Conservation (phyloP, 345 rosid species). For the Acer negundo region DNA sequence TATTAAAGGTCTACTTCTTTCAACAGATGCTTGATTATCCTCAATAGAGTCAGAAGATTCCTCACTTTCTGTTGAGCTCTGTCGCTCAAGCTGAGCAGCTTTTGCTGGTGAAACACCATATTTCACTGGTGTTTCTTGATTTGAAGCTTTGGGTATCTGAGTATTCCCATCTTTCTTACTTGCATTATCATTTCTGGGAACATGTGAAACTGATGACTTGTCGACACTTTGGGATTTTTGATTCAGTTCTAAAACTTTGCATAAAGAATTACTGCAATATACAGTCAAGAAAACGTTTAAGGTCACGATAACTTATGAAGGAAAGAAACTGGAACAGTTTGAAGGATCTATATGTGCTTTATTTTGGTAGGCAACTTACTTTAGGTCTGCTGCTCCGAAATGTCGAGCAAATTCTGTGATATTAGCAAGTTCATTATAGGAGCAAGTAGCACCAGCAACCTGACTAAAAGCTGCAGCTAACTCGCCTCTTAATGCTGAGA, state of each 20-base stretch:
- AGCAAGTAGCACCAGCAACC: constrained; percentile 40
- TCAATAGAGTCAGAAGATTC: constrained; percentile 47
- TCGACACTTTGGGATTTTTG: constrained; percentile 22
- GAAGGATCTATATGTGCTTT: not conserved
- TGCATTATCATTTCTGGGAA: constrained; percentile 23
- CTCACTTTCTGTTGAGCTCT: constrained; percentile 46
- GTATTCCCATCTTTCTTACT: constrained; percentile 27
- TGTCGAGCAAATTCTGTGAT: constrained; percentile 45
- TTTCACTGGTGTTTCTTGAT: constrained; percentile 40
- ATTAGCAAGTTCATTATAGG: constrained; percentile 40
- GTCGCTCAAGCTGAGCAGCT: constrained; percentile 60
- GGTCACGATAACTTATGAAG: not conserved
- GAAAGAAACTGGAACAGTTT: constrained; percentile 1
- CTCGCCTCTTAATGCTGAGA: constrained; percentile 50
- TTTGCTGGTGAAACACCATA: constrained; percentile 66
- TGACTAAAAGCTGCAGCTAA: constrained; percentile 45
- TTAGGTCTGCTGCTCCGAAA: constrained; percentile 50
- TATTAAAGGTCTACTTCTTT: constrained; percentile 52
- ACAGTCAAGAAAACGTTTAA: constrained; percentile 1
- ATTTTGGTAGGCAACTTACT: constrained; percentile 43
- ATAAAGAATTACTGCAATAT: constrained; percentile 41
- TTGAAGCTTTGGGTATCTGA: constrained; percentile 33
- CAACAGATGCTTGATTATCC: constrained; percentile 39
- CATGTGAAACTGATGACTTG: constrained; percentile 10
- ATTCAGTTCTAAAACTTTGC: constrained; percentile 31